Evolutionary conservation across 371 early-diverging fungal genomes (phyloP).

Genomic region (Mortierella sp.): DNA sequence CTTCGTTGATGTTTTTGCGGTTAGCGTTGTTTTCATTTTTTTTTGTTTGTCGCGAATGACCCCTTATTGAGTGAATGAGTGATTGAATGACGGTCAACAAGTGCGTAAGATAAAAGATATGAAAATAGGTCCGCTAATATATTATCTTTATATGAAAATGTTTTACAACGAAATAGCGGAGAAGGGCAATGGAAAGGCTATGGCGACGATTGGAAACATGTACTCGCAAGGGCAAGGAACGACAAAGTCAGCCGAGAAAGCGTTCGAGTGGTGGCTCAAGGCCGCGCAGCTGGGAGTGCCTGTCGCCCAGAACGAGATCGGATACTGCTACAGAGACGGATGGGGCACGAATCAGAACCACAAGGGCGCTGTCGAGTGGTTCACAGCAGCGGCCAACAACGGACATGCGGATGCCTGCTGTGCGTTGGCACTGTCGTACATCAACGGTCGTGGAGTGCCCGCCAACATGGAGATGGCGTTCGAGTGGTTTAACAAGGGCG

Average conservation of each 20-base stretch:
- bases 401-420: slow-evolving; percentile 57
- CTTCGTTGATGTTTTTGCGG: slow-evolving; percentile 10
- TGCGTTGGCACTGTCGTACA: slow-evolving; percentile 60
- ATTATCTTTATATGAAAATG: neutral
- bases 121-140: slow-evolving; percentile 9
- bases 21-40: neutral
- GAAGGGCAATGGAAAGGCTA: slow-evolving; percentile 55
- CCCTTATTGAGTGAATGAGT: neutral
- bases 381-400: slow-evolving; percentile 50
- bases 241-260: slow-evolving; percentile 45
- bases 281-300: slow-evolving; percentile 53
- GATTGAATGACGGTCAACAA: neutral
- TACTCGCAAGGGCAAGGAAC: slow-evolving; percentile 54
- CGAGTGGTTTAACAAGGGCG: slow-evolving; percentile 85
- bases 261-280: slow-evolving; percentile 57
- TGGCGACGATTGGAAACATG: slow-evolving; percentile 54
- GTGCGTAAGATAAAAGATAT: neutral
- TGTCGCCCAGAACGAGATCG: slow-evolving; percentile 54
- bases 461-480: slow-evolving; percentile 73
- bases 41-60: neutral
- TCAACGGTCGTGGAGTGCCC: slow-evolving; percentile 83
- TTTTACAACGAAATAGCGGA: slow-evolving; percentile 31
- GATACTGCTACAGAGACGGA: slow-evolving; percentile 54
- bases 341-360: slow-evolving; percentile 54
- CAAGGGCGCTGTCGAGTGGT: slow-evolving; percentile 54